phyloP scores from a whole-genome alignment of 345 rosid species.

The Rhodamnia rubescens region DNA sequence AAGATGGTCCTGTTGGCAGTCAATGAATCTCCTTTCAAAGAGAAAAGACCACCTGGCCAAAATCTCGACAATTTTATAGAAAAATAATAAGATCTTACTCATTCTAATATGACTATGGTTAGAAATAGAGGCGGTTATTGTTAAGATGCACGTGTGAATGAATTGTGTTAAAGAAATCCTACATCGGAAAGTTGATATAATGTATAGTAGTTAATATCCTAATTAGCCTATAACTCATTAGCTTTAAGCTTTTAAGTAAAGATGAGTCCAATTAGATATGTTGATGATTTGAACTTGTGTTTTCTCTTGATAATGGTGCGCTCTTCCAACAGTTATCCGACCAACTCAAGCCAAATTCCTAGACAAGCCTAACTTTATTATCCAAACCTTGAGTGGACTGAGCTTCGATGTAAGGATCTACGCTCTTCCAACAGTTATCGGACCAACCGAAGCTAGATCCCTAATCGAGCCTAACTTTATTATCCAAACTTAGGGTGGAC shows the following conservation, averaged over 20 bases:
- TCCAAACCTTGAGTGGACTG: neutral
- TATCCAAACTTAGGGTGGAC: neutral
- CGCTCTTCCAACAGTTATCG: neutral
- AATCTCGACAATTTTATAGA: fast-evolving
- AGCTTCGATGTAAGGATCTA: neutral
- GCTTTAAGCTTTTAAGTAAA: too few species aligned
- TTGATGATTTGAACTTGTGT: too few species aligned
- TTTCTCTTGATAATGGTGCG: too few species aligned
- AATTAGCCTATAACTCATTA: too few species aligned
- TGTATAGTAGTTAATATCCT: too few species aligned
- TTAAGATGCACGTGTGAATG: too few species aligned
- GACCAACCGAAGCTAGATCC: fast-evolving
- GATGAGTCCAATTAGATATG: too few species aligned
- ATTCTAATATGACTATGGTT: neutral
- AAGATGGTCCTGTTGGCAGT: neutral
- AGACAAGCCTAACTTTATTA: neutral
- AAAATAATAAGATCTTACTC: neutral
- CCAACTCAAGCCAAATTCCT: fast-evolving
- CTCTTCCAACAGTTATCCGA: neutral
- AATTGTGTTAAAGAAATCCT: too few species aligned
- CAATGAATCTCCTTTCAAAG: neutral
- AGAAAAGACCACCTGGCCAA: fast-evolving
- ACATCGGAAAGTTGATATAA: too few species aligned
- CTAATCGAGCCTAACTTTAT: neutral
- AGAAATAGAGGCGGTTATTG: neutral